Evolutionary conservation across 2,329 filamentous ascomycete genomes (phyloP), one percentile per base, ranked within the genome.

Genomic region (Chaetomium strumarium): DNA sequence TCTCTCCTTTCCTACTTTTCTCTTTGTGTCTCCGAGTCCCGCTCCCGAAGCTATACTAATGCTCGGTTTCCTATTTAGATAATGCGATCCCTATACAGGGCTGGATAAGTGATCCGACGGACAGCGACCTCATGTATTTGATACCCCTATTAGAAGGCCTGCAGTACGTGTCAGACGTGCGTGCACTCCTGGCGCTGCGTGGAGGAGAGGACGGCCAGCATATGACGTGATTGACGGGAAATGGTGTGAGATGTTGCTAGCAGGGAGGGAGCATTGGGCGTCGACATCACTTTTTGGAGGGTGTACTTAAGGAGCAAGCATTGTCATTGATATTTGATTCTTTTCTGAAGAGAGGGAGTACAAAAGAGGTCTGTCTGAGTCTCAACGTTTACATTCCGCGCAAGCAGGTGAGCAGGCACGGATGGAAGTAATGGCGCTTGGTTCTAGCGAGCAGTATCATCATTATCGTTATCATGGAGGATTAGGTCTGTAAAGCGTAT

Each of bases 41-140:
- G 24, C 7, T 7, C 24, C 7, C 24, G 24, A 37, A 5, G 13
- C 13, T 34, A 14, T 3, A 5, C 33, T n/a, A 37, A n/a, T 17
- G 51, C 37, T 24, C 39, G 33, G 58, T 65, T 19, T 34, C 4
- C 19, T n/a, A 14, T 19, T 6, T 65, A 99, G 93, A 99, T 70
- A 99, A 99, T 73, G 93, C 93, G 46, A 96, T 99, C 64, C 93
- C 93, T 3, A 97, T 99, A 67, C 92, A 97, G 74, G 93, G 93
- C 66, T 99, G 93, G 93, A 97, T 99, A 72, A 96, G 86, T 69
- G 93, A 99, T 72, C 93, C 93, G 19, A 97, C 93, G 24, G 93
- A 99, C 72, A 93, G 91, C 67, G 92, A 96, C 67, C 77, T 99
- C 60, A 79, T 97, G 69, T 90, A 97, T 70, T 78, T 99, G 55